These are phyloP conservation scores for Guadua angustifolia DNA, from an alignment of 176 grass and related monocot species.

Conservation along the genomic window DNA sequence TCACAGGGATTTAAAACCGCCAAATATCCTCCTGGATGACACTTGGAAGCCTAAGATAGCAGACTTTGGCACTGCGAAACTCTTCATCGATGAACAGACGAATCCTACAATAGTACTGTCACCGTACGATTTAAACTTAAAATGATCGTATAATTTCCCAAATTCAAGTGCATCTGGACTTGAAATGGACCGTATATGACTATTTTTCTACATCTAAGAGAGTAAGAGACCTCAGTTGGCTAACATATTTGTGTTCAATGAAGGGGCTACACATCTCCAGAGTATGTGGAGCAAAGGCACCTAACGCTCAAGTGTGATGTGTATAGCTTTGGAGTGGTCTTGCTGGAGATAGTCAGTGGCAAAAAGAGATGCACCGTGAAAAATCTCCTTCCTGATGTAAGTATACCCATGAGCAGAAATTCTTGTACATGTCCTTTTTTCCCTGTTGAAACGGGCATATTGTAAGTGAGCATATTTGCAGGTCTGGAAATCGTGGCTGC, in stretches of 20 bases:
- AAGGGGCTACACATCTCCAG: not conserved
- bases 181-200: too few species aligned
- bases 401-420: not conserved
- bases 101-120: not conserved
- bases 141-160: not conserved
- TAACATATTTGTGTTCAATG: not conserved
- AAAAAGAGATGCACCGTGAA: not conserved
- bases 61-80: not conserved
- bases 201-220: not conserved
- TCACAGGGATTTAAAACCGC: conserved; percentile 19
- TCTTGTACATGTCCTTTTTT: too few species aligned
- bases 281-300: not conserved
- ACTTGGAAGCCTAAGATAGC: not conserved
- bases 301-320: conserved; percentile 1
- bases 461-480: not conserved
- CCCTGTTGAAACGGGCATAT: too few species aligned
- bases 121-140: not conserved
- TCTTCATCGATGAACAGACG: not conserved
- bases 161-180: not conserved
- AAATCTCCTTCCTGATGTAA: not conserved
- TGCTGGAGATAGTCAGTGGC: not conserved
- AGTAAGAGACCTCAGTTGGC: not conserved
- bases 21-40: not conserved
- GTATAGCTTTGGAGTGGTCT: not conserved
- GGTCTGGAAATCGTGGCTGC: conserved; percentile 47